Conservation (phyloP, 805 yeast species). For the Suhomyces prunicola region DNA sequence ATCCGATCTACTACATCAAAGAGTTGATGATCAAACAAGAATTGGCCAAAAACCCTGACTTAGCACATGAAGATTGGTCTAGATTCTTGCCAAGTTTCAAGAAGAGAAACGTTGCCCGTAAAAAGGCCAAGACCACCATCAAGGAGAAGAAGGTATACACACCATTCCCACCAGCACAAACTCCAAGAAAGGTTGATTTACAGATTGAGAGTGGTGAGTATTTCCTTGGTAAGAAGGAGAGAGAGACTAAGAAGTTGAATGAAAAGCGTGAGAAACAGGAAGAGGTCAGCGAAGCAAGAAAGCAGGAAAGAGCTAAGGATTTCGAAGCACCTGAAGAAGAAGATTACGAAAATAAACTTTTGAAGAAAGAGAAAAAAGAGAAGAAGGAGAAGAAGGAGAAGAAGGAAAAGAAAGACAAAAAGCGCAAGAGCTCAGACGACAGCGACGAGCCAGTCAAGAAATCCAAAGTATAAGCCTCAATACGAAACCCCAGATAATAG, state of each 20-base stretch:
- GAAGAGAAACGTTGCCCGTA: constrained; percentile 92
- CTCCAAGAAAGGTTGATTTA: constrained; percentile 94
- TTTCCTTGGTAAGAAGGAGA: constrained; percentile 85
- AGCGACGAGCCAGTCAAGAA: constrained; percentile 2
- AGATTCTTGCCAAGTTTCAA: constrained; percentile 94
- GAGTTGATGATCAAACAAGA: constrained; percentile 97
- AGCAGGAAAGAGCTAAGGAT: constrained; percentile 70
- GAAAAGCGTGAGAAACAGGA: constrained; percentile 79
- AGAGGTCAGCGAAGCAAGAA: constrained; percentile 61
- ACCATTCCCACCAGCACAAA: constrained; percentile 98
- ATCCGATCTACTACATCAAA: constrained; percentile 96
- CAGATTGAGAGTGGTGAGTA: constrained; percentile 98
- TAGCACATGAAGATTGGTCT: constrained; percentile 95
- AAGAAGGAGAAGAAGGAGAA: constrained; percentile 24
- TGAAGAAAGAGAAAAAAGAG: constrained; percentile 26
- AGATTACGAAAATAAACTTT: constrained; percentile 43
- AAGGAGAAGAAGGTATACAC: constrained; percentile 81
- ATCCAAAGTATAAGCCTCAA: background rate
- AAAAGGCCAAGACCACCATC: constrained; percentile 70
- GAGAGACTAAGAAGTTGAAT: constrained; percentile 63
- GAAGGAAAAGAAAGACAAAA: constrained; percentile 24
- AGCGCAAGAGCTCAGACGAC: constrained; percentile 8
- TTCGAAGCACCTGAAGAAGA: constrained; percentile 85
- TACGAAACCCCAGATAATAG: background rate
- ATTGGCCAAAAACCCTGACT: constrained; percentile 89